Percentiles rank a stretch among this genome's conserved stretches.
These are phyloP conservation scores for Leccinum boreale DNA, from an alignment of 768 basidiomycete genomes.

Conservation along the genomic window DNA sequence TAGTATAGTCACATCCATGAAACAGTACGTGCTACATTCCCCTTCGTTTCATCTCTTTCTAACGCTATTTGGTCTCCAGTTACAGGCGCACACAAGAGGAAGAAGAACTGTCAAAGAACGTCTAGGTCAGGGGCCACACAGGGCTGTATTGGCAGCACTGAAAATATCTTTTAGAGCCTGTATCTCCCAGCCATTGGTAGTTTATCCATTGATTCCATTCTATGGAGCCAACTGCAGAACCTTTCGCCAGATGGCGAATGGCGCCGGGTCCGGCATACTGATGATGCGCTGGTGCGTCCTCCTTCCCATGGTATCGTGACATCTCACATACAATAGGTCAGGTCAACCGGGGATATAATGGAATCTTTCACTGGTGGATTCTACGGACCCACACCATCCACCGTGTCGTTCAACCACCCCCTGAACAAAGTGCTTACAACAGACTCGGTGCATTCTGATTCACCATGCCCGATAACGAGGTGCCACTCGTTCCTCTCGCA, in stretches of 20 bases:
- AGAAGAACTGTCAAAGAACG: constrained; percentile 47
- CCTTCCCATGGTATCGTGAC: background rate
- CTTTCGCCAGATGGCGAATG: constrained; percentile 48
- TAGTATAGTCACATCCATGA: constrained; percentile 33
- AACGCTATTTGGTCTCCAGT: constrained; percentile 23
- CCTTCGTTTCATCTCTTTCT: background rate
- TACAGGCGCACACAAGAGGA: constrained; percentile 50
- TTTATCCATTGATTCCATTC: constrained; percentile 51
- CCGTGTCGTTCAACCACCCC: constrained; percentile 56
- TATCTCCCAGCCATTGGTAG: constrained; percentile 52
- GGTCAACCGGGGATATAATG: constrained; percentile 56
- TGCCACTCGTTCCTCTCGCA: constrained; percentile 41
- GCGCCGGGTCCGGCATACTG: constrained; percentile 57
- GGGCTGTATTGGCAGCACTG: constrained; percentile 22
- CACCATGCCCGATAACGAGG: constrained; percentile 47
- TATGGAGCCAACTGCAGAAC: constrained; percentile 62
- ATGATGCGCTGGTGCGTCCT: constrained; percentile 48
- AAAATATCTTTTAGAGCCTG: constrained; percentile 20
- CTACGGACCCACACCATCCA: constrained; percentile 58
- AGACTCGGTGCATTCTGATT: constrained; percentile 61
- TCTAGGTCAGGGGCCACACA: constrained; percentile 59
- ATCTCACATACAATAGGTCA: constrained; percentile 16
- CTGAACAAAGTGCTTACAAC: constrained; percentile 44
- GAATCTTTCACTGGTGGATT: constrained; percentile 58
- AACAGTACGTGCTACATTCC: constrained; percentile 21